Evolutionary conservation across 352 stramenopile species (phyloP).

Genomic region (Thalassiosira exigua): DNA sequence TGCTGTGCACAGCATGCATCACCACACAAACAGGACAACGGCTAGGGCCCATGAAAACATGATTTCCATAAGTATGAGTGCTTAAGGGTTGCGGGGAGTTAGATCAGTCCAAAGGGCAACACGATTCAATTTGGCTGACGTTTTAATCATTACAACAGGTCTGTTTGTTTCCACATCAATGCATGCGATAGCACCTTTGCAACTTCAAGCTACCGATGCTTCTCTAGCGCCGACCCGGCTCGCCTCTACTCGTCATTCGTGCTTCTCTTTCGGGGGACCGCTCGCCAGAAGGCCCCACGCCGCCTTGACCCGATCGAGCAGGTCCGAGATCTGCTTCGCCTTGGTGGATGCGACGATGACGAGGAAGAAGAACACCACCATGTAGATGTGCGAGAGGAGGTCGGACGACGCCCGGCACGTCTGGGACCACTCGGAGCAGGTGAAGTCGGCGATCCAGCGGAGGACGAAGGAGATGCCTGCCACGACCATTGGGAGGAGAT

Average conservation of each 20-base stretch:
- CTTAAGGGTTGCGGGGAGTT: no score
- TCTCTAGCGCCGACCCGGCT: no score
- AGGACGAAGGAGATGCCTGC: conserved; percentile 90
- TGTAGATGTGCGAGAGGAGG: conserved; percentile 79
- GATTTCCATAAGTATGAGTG: no score
- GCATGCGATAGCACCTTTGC: no score
- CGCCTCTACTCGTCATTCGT: no score
- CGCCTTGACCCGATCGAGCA: conserved; percentile 60
- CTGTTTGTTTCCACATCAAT: no score
- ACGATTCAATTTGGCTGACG: no score
- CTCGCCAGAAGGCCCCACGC: conserved; percentile 54
- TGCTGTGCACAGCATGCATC: no score
- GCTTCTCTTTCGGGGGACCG: conserved; percentile 15
- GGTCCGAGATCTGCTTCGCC: conserved; percentile 72
- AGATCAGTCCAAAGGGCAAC: no score
- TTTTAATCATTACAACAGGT: no score
- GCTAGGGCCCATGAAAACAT: no score
- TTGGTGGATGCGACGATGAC: conserved; percentile 77
- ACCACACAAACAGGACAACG: no score
- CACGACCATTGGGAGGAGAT: conserved; percentile 87
- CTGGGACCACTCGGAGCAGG: conserved; percentile 73
- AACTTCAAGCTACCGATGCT: conserved; percentile 27
- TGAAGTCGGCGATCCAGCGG: conserved; percentile 83
- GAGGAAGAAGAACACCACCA: conserved; percentile 80
- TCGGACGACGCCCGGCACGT: conserved; percentile 74